Conservation (phyloP, 345 rosid genomes). For the Schrenkiella parvula region DNA sequence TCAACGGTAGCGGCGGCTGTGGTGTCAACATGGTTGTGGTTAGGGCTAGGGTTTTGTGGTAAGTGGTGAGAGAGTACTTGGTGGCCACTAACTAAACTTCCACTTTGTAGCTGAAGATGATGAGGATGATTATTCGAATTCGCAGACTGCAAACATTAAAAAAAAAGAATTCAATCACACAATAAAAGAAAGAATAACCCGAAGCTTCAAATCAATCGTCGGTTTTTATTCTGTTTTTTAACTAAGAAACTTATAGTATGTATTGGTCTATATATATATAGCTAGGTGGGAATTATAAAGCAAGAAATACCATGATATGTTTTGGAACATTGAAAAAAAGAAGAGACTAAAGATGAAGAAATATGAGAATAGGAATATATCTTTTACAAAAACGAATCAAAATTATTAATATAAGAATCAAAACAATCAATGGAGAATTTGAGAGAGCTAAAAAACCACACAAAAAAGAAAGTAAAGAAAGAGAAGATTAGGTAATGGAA, state of each 20-base stretch:
- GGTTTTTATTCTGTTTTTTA: background rate
- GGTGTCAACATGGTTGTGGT: slow-evolving; percentile 18
- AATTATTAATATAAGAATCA: slow-evolving; percentile 29
- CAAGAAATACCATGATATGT: slow-evolving; percentile 31
- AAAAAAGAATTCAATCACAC: background rate
- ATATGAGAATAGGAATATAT: slow-evolving; percentile 35
- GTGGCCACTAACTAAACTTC: slow-evolving; percentile 20
- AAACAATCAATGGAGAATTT: slow-evolving; percentile 14
- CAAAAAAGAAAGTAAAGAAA: slow-evolving; percentile 16
- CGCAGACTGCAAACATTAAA: slow-evolving; percentile 22
- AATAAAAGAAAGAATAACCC: background rate
- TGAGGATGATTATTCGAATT: slow-evolving; percentile 25
- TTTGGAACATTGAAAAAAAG: slow-evolving; percentile 20
- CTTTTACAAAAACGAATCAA: slow-evolving; percentile 31
- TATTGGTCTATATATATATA: slow-evolving; percentile 17
- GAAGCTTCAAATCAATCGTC: background rate
- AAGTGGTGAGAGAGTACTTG: slow-evolving; percentile 28
- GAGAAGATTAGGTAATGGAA: slow-evolving; percentile 12
- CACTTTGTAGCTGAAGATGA: slow-evolving; percentile 30
- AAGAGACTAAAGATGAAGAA: slow-evolving; percentile 31
- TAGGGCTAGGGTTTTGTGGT: slow-evolving; percentile 36
- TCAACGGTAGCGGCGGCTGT: background rate
- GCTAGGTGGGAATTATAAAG: slow-evolving; percentile 31
- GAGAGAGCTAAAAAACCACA: slow-evolving; percentile 13
- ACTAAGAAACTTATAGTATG: slow-evolving; percentile 4